phyloP scores from a whole-genome alignment of 768 basidiomycete species.

The Fistulinella prunicolor region DNA sequence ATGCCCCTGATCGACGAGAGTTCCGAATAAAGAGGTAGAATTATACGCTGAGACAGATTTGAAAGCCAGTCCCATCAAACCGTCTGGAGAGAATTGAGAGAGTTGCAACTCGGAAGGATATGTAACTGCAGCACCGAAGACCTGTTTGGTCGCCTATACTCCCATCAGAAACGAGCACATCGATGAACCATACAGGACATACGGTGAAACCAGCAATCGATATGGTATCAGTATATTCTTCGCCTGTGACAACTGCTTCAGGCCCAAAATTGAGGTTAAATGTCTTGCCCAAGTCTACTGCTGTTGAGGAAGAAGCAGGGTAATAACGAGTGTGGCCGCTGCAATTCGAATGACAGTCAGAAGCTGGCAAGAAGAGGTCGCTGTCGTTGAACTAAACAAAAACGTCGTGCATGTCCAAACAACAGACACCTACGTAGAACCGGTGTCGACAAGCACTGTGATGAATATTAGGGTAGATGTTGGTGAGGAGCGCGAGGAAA shows the following conservation, averaged over 20 bases:
- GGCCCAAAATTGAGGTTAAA: not conserved
- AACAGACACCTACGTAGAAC: conserved; percentile 9
- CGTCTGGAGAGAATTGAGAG: conserved; percentile 11
- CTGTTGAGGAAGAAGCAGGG: conserved; percentile 14
- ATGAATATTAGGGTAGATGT: not conserved
- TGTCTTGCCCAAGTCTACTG: not conserved
- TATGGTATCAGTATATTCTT: conserved; percentile 6
- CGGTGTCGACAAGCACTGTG: conserved; percentile 26
- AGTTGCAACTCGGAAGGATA: not conserved
- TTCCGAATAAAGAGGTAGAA: conserved; percentile 39
- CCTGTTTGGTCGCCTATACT: conserved; percentile 7
- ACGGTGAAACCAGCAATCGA: conserved; percentile 9
- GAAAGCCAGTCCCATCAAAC: conserved; percentile 40
- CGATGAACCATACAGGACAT: not conserved
- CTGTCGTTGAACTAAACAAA: conserved; percentile 11
- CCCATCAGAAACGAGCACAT: not conserved
- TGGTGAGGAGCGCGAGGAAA: not conserved
- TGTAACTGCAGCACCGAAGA: conserved; percentile 3
- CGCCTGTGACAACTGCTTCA: not conserved
- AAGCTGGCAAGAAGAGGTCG: conserved; percentile 26
- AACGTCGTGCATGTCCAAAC: not conserved
- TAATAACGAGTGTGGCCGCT: conserved; percentile 30
- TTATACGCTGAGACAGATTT: conserved; percentile 34
- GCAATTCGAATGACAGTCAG: conserved; percentile 25
- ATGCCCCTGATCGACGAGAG: conserved; percentile 27